These are phyloP conservation scores for Fusarium oligoseptatum DNA, from an alignment of 2,329 filamentous ascomycete genomes.

Conservation along the genomic window DNA sequence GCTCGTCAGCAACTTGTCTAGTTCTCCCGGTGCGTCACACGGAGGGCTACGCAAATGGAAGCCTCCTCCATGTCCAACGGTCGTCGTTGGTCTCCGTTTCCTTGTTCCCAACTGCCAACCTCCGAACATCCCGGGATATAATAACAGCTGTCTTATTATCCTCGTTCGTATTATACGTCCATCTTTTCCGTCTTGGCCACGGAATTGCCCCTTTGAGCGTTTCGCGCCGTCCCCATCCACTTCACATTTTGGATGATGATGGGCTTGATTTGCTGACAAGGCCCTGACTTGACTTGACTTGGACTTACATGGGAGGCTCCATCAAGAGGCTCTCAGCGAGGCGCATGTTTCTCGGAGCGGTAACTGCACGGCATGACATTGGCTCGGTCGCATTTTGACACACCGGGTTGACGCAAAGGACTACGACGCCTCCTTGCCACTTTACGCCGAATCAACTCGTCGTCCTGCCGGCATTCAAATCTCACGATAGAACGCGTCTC, in stretches of 20 bases:
- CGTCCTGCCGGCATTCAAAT: conserved; percentile 12
- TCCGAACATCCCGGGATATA: conserved; percentile 15
- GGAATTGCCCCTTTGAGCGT: conserved; percentile 6
- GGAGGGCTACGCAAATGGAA: conserved; percentile 27
- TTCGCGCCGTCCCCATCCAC: conserved; percentile 18
- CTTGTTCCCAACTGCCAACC: conserved; percentile 1
- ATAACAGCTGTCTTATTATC: conserved; percentile 8
- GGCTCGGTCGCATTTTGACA: conserved; percentile 21
- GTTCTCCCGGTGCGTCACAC: conserved; percentile 17
- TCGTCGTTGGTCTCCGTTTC: conserved; percentile 4
- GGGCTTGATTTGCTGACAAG: conserved; percentile 33
- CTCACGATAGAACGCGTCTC: conserved; percentile 7
- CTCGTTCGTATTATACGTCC: background rate
- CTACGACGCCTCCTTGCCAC: conserved; percentile 37
- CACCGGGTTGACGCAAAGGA: conserved; percentile 22
- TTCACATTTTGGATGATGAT: conserved; percentile 20
- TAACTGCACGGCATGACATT: conserved; percentile 12
- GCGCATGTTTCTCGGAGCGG: background rate
- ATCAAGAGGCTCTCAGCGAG: conserved; percentile 5
- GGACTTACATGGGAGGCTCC: conserved; percentile 10
- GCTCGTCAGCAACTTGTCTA: conserved; percentile 27
- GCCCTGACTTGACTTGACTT: conserved; percentile 29
- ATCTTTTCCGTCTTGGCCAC: conserved; percentile 12
- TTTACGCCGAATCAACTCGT: background rate
- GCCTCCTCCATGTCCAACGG: conserved; percentile 20